phyloP scores from a whole-genome alignment of 2,329 filamentous ascomycete genomes.

The Beauveria sp. region DNA sequence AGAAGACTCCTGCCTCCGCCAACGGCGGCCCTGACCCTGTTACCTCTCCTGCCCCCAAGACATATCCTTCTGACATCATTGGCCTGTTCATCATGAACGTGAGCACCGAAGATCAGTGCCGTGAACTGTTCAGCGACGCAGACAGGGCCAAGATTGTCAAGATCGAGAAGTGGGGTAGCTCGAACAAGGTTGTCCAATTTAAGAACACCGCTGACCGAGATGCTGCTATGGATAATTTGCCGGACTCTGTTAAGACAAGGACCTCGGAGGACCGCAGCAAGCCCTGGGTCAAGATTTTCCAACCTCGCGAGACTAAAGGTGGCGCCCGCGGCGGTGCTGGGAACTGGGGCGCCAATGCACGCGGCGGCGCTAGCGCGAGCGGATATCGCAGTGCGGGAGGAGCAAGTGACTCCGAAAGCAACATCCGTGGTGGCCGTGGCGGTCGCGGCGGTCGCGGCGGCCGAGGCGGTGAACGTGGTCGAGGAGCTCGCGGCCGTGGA shows the following conservation, averaged over 20 bases:
- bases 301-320: conserved; percentile 56
- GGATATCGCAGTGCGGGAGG: conserved; percentile 80
- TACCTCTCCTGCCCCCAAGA: conserved; percentile 54
- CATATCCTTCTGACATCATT: conserved; percentile 57
- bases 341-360: conserved; percentile 58
- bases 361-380: conserved; percentile 54
- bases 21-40: conserved; percentile 49
- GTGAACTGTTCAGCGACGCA: conserved; percentile 74
- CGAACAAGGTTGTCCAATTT: conserved; percentile 83
- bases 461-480: conserved; percentile 51
- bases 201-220: conserved; percentile 72
- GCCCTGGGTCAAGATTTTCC: conserved; percentile 77
- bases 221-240: conserved; percentile 64
- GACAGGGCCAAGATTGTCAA: conserved; percentile 74
- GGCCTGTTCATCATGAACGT: conserved; percentile 88
- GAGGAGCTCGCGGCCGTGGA: conserved; percentile 48
- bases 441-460: conserved; percentile 46
- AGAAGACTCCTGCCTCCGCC: conserved; percentile 42
- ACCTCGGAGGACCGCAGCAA: conserved; percentile 66
- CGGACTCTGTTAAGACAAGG: conserved; percentile 68
- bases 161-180: conserved; percentile 69
- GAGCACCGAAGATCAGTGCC: conserved; percentile 73
- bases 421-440: conserved; percentile 48
- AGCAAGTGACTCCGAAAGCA: conserved; percentile 60
- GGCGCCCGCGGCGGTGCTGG: conserved; percentile 56